Evolutionary conservation across 2,329 filamentous ascomycete species (phyloP).

Genomic region (Pseudogymnoascus sp.): DNA sequence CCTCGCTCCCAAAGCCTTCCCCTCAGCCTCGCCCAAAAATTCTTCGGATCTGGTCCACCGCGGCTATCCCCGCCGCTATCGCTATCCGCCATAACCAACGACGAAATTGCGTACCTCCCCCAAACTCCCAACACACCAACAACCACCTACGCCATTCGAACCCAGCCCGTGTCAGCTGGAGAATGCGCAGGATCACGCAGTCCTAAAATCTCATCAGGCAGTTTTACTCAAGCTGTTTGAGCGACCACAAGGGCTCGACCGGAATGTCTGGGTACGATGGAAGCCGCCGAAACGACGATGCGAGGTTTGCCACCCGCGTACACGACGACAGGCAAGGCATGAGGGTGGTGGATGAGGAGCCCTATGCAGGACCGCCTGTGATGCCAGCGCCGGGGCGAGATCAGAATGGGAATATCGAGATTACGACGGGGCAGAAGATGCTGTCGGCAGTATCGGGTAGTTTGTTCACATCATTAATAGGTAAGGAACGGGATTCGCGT

Average conservation of each 20-base stretch:
- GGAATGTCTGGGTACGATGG: slow-evolving; percentile 15
- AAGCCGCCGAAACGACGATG: background rate
- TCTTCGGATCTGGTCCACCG: background rate
- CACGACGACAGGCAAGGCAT: background rate
- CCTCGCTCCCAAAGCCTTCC: background rate
- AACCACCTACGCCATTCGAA: background rate
- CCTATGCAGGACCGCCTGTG: background rate
- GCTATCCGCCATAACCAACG: background rate
- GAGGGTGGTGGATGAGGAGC: background rate
- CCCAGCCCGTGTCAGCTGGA: background rate
- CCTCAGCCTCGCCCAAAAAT: slow-evolving; percentile 1
- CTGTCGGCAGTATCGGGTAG: slow-evolving; percentile 86
- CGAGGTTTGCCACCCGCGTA: background rate
- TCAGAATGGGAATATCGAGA: slow-evolving; percentile 46
- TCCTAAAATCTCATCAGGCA: background rate
- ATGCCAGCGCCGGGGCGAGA: slow-evolving; percentile 10
- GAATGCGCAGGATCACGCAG: background rate
- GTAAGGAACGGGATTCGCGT: slow-evolving; percentile 37
- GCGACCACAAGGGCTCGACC: background rate
- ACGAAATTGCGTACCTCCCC: background rate
- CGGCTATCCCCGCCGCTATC: background rate
- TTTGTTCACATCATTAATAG: slow-evolving; percentile 77
- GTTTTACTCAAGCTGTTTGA: background rate
- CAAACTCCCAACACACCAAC: background rate
- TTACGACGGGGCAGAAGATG: slow-evolving; percentile 87